Percentiles rank a stretch among this genome's conserved stretches.
Evolutionary conservation across 768 basidiomycete genomes (phyloP).

Genomic region (Mycena epipterygia): DNA sequence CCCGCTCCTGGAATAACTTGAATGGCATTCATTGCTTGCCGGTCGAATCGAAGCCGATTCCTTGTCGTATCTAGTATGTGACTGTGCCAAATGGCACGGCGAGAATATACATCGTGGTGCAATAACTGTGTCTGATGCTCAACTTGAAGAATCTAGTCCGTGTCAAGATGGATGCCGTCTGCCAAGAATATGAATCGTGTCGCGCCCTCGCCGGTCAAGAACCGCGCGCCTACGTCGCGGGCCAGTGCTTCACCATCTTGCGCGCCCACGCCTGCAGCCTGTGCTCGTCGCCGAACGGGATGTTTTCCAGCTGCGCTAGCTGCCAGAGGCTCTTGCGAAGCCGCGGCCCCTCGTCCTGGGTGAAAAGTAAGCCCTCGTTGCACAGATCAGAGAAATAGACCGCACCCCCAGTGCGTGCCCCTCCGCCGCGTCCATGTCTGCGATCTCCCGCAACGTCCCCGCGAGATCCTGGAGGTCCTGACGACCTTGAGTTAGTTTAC

Average conservation of each 20-base stretch:
- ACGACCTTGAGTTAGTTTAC: neutral
- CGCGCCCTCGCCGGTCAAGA: too few species aligned
- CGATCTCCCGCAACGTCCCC: constrained; percentile 16
- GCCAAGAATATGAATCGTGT: too few species aligned
- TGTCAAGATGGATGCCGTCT: too few species aligned
- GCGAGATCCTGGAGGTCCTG: constrained; percentile 19
- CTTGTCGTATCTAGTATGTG: too few species aligned
- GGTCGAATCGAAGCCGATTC: too few species aligned
- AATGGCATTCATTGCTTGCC: too few species aligned
- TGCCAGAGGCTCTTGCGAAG: constrained; percentile 25
- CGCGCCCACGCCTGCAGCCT: constrained; percentile 9
- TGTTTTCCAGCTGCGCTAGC: constrained; percentile 27
- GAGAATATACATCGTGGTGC: too few species aligned
- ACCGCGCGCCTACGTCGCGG: neutral
- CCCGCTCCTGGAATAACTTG: too few species aligned
- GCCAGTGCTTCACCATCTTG: constrained; percentile 23
- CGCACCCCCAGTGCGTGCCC: constrained; percentile 21
- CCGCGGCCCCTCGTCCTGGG: constrained; percentile 13
- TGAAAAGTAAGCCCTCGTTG: neutral
- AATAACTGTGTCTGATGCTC: too few species aligned
- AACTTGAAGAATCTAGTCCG: too few species aligned
- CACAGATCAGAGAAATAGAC: neutral
- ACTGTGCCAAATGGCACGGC: too few species aligned
- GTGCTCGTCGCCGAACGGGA: constrained; percentile 35
- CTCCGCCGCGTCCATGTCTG: constrained; percentile 14